Evolutionary conservation across 345 rosid species (phyloP).

Genomic region (Rubroshorea leprosula): DNA sequence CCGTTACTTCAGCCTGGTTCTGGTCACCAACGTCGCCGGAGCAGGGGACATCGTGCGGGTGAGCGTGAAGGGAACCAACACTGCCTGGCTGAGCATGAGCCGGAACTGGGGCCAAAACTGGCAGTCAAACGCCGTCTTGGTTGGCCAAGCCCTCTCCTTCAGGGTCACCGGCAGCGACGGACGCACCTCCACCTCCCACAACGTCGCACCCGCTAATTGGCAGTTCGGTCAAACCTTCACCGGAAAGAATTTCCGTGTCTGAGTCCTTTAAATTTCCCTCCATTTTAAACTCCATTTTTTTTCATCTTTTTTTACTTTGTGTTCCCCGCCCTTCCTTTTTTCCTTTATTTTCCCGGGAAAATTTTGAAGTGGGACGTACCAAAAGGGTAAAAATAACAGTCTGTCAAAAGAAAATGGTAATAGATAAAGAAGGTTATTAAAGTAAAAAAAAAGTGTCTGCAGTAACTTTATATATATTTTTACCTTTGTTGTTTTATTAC

Average conservation of each 20-base stretch:
- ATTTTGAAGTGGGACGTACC: conserved; percentile 32
- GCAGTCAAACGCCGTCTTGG: conserved; percentile 78
- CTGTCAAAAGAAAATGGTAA: neutral
- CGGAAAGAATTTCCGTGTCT: conserved; percentile 85
- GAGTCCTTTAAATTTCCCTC: conserved; percentile 5
- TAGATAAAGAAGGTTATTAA: conserved; percentile 5
- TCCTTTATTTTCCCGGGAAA: conserved; percentile 44
- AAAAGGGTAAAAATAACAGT: neutral
- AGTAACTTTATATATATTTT: conserved; percentile 8
- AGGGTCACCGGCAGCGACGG: conserved; percentile 73
- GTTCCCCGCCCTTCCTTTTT: conserved; percentile 30
- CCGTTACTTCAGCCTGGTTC: conserved; percentile 90
- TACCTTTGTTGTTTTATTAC: neutral
- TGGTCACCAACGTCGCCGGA: conserved; percentile 88
- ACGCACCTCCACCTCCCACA: conserved; percentile 74
- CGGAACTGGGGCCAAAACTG: conserved; percentile 99
- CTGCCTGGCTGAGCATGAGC: conserved; percentile 82
- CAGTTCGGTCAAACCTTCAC: conserved; percentile 90
- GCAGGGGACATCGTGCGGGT: conserved; percentile 78
- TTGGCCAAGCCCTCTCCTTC: conserved; percentile 87
- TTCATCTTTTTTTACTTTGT: conserved; percentile 9
- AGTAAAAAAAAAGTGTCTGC: neutral
- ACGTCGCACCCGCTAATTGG: conserved; percentile 76
- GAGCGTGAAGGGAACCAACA: conserved; percentile 68
- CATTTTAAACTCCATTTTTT: neutral